Conservation (phyloP, 2,329 filamentous ascomycete species). For the Cordyceps militaris region DNA sequence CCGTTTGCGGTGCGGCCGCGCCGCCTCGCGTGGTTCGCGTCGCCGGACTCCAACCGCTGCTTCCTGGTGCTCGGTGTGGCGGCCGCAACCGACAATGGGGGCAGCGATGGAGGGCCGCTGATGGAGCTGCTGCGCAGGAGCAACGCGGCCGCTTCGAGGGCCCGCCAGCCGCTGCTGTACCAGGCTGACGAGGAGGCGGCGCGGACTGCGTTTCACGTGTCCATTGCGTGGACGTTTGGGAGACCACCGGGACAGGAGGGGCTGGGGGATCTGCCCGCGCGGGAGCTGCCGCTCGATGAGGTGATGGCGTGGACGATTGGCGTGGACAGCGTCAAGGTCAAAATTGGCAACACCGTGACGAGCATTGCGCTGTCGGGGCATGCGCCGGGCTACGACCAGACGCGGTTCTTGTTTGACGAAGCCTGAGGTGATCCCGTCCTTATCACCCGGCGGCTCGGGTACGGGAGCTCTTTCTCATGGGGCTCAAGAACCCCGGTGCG, state of each 20-base stretch:
- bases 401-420: constrained; percentile 15
- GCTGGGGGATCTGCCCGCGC: not conserved
- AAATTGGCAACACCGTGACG: constrained; percentile 65
- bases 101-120: constrained; percentile 46
- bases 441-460: not conserved
- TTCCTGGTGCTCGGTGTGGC: constrained; percentile 63
- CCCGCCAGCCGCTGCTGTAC: constrained; percentile 68
- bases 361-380: constrained; percentile 33
- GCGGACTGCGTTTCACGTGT: constrained; percentile 67
- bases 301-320: constrained; percentile 40
- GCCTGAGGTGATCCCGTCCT: not conserved
- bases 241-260: constrained; percentile 37
- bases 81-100: constrained; percentile 17
- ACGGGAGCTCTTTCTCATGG: not conserved
- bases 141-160: constrained; percentile 54
- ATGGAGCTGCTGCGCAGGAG: constrained; percentile 56
- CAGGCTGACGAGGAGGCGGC: constrained; percentile 22
- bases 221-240: constrained; percentile 74
- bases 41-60: constrained; percentile 59
- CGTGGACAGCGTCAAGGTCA: constrained; percentile 60
- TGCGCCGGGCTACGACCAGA: not conserved
- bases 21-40: constrained; percentile 43
- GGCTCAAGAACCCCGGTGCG: not conserved
- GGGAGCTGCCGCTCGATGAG: constrained; percentile 18
- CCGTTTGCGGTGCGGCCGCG: constrained; percentile 33